Conservation (phyloP, 139 green algal species). For the Zygnema circumcarinatum region DNA sequence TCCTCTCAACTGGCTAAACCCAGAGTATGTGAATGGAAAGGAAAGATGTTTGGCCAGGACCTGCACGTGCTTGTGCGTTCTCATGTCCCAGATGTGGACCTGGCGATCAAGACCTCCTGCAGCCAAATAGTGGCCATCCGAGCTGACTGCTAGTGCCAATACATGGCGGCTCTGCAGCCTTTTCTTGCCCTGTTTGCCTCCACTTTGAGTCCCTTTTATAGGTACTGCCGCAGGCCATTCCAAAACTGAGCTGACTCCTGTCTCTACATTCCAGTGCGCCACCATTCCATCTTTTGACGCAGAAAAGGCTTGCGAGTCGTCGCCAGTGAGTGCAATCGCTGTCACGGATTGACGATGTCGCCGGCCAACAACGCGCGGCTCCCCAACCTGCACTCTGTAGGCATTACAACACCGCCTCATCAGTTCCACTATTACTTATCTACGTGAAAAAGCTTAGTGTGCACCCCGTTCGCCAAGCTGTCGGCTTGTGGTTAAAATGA, state of each 20-base stretch:
- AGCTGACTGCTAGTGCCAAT: slow-evolving; percentile 75
- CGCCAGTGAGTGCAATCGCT: slow-evolving; percentile 73
- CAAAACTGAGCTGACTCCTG: slow-evolving; percentile 63
- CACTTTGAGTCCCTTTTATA: background rate
- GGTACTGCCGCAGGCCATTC: background rate
- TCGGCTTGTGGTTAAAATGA: no score
- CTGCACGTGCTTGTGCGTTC: slow-evolving; percentile 56
- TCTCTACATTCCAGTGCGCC: slow-evolving; percentile 79
- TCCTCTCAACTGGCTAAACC: no score
- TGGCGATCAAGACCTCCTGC: slow-evolving; percentile 79
- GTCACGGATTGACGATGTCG: slow-evolving; percentile 72
- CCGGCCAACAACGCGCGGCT: slow-evolving; percentile 7
- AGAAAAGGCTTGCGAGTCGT: slow-evolving; percentile 76
- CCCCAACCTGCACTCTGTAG: slow-evolving; percentile 13
- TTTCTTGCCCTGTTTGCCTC: background rate
- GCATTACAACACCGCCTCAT: background rate
- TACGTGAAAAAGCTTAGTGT: slow-evolving; percentile 1
- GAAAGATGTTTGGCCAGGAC: slow-evolving; percentile 17
- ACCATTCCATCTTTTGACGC: slow-evolving; percentile 86
- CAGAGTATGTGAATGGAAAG: no score
- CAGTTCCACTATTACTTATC: background rate
- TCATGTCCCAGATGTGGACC: slow-evolving; percentile 88
- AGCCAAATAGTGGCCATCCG: slow-evolving; percentile 77
- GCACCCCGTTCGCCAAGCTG: background rate
- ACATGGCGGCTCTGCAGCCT: slow-evolving; percentile 57